Conservation (phyloP, 805 yeast species). For the Lipomyces japonicus region DNA sequence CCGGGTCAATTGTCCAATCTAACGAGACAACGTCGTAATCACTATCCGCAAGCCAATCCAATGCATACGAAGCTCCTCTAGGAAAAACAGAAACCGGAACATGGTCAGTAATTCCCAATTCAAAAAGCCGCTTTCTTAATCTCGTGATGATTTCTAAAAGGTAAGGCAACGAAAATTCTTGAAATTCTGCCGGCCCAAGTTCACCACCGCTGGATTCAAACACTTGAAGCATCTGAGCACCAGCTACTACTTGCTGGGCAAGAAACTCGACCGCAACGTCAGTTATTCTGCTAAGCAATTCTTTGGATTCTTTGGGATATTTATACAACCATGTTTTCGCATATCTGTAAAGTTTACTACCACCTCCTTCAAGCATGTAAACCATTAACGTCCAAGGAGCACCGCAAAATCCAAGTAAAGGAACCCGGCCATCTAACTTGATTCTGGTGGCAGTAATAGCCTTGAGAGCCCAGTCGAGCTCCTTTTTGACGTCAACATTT, state of each 20-base stretch:
- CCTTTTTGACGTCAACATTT: constrained; percentile 67
- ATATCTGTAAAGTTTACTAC: constrained; percentile 83
- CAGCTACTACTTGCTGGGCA: constrained; percentile 92
- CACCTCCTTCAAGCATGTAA: constrained; percentile 92
- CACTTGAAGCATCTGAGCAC: constrained; percentile 95
- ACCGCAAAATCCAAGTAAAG: constrained; percentile 91
- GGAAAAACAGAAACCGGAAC: constrained; percentile 90
- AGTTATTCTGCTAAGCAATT: constrained; percentile 69
- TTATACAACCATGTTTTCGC: constrained; percentile 90
- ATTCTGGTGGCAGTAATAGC: constrained; percentile 89
- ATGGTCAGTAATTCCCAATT: constrained; percentile 62
- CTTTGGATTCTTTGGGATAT: constrained; percentile 67
- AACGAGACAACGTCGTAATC: constrained; percentile 87
- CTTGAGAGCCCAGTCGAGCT: constrained; percentile 89
- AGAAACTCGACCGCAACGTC: constrained; percentile 88
- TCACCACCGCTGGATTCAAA: constrained; percentile 99
- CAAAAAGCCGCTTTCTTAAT: constrained; percentile 64
- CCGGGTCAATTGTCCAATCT: constrained; percentile 88
- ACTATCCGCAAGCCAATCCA: constrained; percentile 73
- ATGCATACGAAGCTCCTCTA: constrained; percentile 96
- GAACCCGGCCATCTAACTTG: constrained; percentile 84
- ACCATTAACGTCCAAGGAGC: constrained; percentile 98
- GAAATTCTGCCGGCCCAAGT: constrained; percentile 83
- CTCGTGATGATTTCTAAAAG: constrained; percentile 66
- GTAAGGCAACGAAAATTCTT: constrained; percentile 85